phyloP scores from a whole-genome alignment of 2,329 filamentous ascomycete species.

The Pseudocercospora crystallina region DNA sequence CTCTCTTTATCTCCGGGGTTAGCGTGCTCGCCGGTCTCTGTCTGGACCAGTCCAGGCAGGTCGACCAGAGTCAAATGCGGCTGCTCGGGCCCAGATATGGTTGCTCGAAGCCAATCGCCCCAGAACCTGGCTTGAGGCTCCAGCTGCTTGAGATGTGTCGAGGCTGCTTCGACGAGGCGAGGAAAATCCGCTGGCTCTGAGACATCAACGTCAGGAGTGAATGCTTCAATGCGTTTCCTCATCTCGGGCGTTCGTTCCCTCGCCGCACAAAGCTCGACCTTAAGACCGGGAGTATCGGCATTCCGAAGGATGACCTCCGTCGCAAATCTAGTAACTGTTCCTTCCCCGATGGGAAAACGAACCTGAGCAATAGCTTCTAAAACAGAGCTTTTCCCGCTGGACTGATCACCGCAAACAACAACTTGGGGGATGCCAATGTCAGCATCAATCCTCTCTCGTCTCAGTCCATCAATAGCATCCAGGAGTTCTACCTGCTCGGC shows the following conservation, averaged over 20 bases:
- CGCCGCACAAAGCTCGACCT: too few relatives aligned
- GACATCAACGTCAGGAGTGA: too few relatives aligned
- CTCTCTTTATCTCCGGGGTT: slow-evolving; percentile 40
- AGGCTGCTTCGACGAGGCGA: too few relatives aligned
- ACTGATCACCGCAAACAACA: slow-evolving; percentile 61
- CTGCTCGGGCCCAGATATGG: slow-evolving; percentile 29
- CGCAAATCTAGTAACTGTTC: slow-evolving; percentile 52
- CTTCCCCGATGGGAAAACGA: slow-evolving; percentile 56
- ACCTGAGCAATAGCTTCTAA: slow-evolving; percentile 63
- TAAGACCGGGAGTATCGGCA: too few relatives aligned
- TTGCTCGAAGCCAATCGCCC: slow-evolving; percentile 31
- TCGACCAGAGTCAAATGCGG: slow-evolving; percentile 34
- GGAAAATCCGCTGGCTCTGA: too few relatives aligned
- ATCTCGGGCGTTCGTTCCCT: too few relatives aligned
- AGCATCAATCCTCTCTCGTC: slow-evolving; percentile 43
- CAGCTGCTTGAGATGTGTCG: slow-evolving; percentile 23
- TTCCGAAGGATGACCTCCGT: slow-evolving; percentile 26
- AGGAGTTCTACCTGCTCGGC: slow-evolving; percentile 39
- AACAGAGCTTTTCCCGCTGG: slow-evolving; percentile 61
- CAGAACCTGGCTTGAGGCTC: slow-evolving; percentile 25
- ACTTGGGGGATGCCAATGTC: slow-evolving; percentile 31
- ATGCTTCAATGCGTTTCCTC: too few relatives aligned
- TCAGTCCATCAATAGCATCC: slow-evolving; percentile 53
- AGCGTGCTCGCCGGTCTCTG: slow-evolving; percentile 36
- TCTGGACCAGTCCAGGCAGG: slow-evolving; percentile 36